Evolutionary conservation across 306 rosid genomes (phyloP).

Genomic region (Begonia masoniana): DNA sequence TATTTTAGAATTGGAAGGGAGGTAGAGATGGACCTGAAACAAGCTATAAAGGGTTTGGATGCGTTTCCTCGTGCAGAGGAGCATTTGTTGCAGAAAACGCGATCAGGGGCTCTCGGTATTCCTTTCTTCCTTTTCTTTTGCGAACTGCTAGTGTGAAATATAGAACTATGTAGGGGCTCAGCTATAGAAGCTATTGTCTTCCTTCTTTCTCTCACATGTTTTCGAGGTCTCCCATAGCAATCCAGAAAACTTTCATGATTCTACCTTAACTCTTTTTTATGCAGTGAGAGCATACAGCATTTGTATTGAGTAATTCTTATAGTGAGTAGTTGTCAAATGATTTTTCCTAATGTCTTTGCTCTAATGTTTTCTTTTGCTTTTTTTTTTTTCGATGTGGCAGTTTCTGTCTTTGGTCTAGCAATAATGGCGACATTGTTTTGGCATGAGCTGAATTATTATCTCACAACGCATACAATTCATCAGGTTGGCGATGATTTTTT

Average conservation of each 20-base stretch:
- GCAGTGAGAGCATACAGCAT: too few relatives aligned
- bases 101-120: slow-evolving; percentile 90
- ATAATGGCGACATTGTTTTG: slow-evolving; percentile 76
- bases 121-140: too few relatives aligned
- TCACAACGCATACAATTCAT: slow-evolving; percentile 68
- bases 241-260: too few relatives aligned
- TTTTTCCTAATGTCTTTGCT: neutral
- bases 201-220: too few relatives aligned
- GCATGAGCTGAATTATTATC: slow-evolving; percentile 89
- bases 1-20: neutral
- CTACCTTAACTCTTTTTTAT: too few relatives aligned
- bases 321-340: too few relatives aligned
- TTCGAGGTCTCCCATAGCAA: too few relatives aligned
- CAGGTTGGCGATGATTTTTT: slow-evolving; percentile 33
- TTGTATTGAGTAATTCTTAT: too few relatives aligned
- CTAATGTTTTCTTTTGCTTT: neutral
- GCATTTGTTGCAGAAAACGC: slow-evolving; percentile 83
- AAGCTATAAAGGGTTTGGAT: slow-evolving; percentile 61
- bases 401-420: slow-evolving; percentile 56
- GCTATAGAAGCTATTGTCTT: too few relatives aligned
- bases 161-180: too few relatives aligned
- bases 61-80: slow-evolving; percentile 99
- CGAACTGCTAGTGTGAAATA: too few relatives aligned
- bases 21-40: slow-evolving; percentile 56
- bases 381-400: slow-evolving; percentile 15